phyloP scores from a whole-genome alignment of 2,329 filamentous ascomycete genomes.

The Paraphaeosphaeria sporulosa region DNA sequence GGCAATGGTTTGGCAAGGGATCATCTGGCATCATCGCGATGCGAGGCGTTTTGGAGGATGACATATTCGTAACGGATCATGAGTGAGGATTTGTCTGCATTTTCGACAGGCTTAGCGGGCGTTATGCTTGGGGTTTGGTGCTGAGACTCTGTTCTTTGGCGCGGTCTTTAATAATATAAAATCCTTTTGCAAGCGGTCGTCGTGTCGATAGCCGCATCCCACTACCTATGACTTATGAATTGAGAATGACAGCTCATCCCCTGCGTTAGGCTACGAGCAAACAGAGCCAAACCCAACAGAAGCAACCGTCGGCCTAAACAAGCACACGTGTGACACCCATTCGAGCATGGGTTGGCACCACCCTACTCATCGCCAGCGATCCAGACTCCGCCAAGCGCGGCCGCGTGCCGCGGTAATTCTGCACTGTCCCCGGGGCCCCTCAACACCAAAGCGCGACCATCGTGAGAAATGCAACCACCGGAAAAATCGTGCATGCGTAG shows the following conservation, averaged over 20 bases:
- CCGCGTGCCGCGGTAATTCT: constrained; percentile 1
- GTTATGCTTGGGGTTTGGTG: not conserved
- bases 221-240: not conserved
- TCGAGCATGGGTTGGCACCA: not conserved
- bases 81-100: not conserved
- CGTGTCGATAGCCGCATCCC: not conserved
- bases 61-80: not conserved
- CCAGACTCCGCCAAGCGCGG: not conserved
- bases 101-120: not conserved
- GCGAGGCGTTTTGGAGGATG: not conserved
- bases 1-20: not conserved
- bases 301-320: not conserved
- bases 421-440: constrained; percentile 9
- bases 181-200: not conserved
- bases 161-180: not conserved
- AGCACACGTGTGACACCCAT: not conserved
- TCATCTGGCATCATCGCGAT: not conserved
- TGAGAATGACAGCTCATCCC: too few relatives aligned
- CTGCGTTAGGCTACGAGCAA: too few relatives aligned
- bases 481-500: constrained; percentile 13
- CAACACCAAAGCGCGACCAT: constrained; percentile 28
- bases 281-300: too few relatives aligned
- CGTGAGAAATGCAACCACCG: constrained; percentile 23
- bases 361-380: not conserved
- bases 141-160: not conserved